Evolutionary conservation across 2,329 filamentous ascomycete genomes (phyloP), one percentile per base, ranked within the genome.

Genomic region (Aspergillus sp.): DNA sequence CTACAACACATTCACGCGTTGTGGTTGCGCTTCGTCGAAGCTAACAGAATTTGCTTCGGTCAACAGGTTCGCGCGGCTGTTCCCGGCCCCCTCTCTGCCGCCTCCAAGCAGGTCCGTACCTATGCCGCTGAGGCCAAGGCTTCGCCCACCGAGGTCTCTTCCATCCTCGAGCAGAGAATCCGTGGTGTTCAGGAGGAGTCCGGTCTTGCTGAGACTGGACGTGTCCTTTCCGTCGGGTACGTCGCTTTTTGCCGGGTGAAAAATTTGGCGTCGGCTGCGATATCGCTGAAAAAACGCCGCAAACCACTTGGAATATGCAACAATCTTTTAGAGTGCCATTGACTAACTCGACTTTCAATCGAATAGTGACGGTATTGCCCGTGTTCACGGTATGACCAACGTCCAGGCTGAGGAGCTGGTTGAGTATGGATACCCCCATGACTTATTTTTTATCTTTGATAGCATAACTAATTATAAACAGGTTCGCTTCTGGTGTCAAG

Each of bases 311-410:
- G n/a, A 52, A 53, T 58, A 47, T 25, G 47, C 17, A 23, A 52
- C 6, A 49, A 25, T n/a, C 12, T 21, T 25, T 19, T 19, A 25
- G 48, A 17, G 9, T 43, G 12, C 44, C 49, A 60, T 60, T 47
- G 40, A 58, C 66, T 68, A 61, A 68, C 57, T 31, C 55, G 57
- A 55, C 63, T 58, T 62, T 64, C 58, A 55, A 60, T 58, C 27
- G 52, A 64, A 79, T 73, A 98, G 95, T 95, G 95, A 99, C 85
- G 95, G 95, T 96, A 99, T 99, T 78, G 95, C 95, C 79, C 93
- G 95, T 93, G 93, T 99, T 72, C 93, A 99, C 82, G 95, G 95
- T 79, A 93, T 99, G 91, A 91, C 87, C 90, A 99, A 99, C 81
- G 95, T 99, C 83, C 95, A 99, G 87, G 27, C 27, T 31, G 27